These are phyloP conservation scores for Mortierella sp. DNA, from an alignment of 371 early-diverging fungal species.

Conservation along the genomic window DNA sequence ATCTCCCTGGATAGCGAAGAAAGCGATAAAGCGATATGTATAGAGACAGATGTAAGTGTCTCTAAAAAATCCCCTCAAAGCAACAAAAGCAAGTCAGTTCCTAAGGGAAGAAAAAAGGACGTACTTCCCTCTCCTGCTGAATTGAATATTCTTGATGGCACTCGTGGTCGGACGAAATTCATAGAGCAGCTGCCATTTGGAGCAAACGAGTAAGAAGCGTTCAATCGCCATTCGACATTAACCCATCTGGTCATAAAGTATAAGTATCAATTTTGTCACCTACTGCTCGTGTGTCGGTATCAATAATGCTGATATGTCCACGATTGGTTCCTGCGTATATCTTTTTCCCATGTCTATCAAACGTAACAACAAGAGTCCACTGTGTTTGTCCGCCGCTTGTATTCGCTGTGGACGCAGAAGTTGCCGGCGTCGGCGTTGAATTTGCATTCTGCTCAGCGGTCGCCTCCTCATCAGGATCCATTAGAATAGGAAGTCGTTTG, in stretches of 20 bases:
- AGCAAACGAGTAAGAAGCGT: slow-evolving; percentile 6
- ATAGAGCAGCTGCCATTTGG: slow-evolving; percentile 44
- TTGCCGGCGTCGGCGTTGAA: not conserved
- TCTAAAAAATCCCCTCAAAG: no score
- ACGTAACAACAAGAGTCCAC: slow-evolving; percentile 52
- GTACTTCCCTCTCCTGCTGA: slow-evolving; percentile 62
- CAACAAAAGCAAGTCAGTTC: no score
- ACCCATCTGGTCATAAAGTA: no score
- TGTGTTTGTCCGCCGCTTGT: slow-evolving; percentile 5
- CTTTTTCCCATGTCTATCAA: slow-evolving; percentile 64
- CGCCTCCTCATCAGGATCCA: not conserved
- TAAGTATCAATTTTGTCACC: not conserved
- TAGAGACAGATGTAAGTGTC: no score
- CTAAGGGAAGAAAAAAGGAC: no score
- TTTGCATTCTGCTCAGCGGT: slow-evolving; percentile 10
- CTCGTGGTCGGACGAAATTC: slow-evolving; percentile 60
- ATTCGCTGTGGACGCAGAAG: slow-evolving; percentile 8
- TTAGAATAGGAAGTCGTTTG: slow-evolving; percentile 33
- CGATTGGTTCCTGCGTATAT: slow-evolving; percentile 80
- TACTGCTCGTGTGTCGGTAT: slow-evolving; percentile 67
- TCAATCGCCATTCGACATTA: not conserved
- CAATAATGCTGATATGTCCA: slow-evolving; percentile 73
- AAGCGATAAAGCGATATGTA: not conserved
- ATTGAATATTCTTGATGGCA: slow-evolving; percentile 74
- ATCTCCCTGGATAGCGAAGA: slow-evolving; percentile 64